Evolutionary conservation across 176 grass and related monocot genomes (phyloP).

Genomic region (Ensete glaucum): DNA sequence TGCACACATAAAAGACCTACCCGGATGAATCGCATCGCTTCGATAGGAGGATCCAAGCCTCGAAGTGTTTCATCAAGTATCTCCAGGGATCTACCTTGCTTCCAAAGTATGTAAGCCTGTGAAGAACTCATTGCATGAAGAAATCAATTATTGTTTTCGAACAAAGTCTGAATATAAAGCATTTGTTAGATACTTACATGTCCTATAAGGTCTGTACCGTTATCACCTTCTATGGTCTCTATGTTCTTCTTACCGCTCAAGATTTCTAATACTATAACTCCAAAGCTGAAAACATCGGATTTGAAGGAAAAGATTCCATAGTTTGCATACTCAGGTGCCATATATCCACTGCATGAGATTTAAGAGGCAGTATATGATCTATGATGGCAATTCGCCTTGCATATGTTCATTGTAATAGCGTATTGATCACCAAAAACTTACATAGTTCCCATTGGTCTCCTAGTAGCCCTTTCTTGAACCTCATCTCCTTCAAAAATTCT

Average conservation of each 20-base stretch:
- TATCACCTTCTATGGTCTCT: constrained; percentile 26
- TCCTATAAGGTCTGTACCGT: constrained; percentile 38
- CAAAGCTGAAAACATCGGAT: constrained; percentile 76
- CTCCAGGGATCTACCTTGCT: not conserved
- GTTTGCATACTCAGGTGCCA: constrained; percentile 17
- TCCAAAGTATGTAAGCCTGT: constrained; percentile 1
- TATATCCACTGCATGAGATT: constrained; percentile 11
- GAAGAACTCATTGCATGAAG: not conserved
- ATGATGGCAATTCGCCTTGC: not conserved
- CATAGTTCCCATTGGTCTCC: constrained; percentile 33
- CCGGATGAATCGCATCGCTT: not conserved
- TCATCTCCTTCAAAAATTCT: constrained; percentile 26
- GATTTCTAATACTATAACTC: constrained; percentile 64
- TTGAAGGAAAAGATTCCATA: constrained; percentile 31
- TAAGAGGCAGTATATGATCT: not conserved
- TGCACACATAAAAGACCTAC: constrained; percentile 5
- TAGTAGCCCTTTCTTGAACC: constrained; percentile 23
- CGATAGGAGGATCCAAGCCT: not conserved
- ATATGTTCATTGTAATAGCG: not conserved
- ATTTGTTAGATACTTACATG: constrained; percentile 29
- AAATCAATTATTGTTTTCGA: not conserved
- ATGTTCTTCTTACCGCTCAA: constrained; percentile 65
- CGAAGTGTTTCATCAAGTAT: not conserved
- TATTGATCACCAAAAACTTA: constrained; percentile 19
- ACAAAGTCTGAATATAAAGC: not conserved